Percentiles rank a stretch among this genome's conserved stretches.
Evolutionary conservation across 23 red algal species (phyloP).

Genomic region (Pyropia yezoensis): DNA sequence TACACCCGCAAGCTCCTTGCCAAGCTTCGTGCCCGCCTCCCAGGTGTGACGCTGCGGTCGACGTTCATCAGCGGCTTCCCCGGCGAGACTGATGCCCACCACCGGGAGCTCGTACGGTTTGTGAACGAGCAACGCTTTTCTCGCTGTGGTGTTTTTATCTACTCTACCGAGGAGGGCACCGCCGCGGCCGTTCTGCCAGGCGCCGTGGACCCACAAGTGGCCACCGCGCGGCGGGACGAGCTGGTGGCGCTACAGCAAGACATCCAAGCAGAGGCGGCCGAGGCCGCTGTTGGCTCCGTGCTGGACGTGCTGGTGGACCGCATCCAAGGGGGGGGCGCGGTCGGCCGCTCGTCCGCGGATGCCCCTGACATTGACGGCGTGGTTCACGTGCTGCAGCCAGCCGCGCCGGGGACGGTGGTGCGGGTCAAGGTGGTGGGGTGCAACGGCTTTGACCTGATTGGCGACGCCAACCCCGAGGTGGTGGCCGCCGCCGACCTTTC

Average conservation of each 20-base stretch:
- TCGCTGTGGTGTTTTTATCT: slow-evolving; percentile 78
- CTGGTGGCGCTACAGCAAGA: slow-evolving; percentile 75
- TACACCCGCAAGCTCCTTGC: slow-evolving; percentile 54
- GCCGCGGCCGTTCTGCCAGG: slow-evolving; percentile 39
- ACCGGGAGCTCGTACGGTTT: slow-evolving; percentile 61
- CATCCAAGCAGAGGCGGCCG: slow-evolving; percentile 79
- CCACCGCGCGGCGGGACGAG: slow-evolving; percentile 66
- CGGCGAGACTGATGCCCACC: slow-evolving; percentile 83
- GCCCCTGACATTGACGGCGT: slow-evolving; percentile 93
- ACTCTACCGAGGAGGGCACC: slow-evolving; percentile 80
- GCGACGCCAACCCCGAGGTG: slow-evolving; percentile 9
- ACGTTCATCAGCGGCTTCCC: slow-evolving; percentile 94
- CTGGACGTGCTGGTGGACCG: slow-evolving; percentile 80
- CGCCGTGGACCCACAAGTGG: slow-evolving; percentile 35
- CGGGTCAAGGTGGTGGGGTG: slow-evolving; percentile 55
- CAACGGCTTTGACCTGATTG: slow-evolving; percentile 74
- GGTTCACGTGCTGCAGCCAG: slow-evolving; percentile 73
- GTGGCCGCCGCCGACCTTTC: too few relatives aligned
- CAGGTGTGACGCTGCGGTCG: slow-evolving; percentile 54
- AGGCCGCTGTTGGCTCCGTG: slow-evolving; percentile 27
- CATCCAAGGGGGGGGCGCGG: slow-evolving; percentile 60
- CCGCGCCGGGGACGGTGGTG: slow-evolving; percentile 62
- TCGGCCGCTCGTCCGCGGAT: slow-evolving; percentile 78
- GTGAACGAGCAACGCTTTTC: slow-evolving; percentile 47
- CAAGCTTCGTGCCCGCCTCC: slow-evolving; percentile 54